These are phyloP conservation scores for Bimuria novae-zelandiae DNA, from an alignment of 2,329 filamentous ascomycete species.

Conservation along the genomic window DNA sequence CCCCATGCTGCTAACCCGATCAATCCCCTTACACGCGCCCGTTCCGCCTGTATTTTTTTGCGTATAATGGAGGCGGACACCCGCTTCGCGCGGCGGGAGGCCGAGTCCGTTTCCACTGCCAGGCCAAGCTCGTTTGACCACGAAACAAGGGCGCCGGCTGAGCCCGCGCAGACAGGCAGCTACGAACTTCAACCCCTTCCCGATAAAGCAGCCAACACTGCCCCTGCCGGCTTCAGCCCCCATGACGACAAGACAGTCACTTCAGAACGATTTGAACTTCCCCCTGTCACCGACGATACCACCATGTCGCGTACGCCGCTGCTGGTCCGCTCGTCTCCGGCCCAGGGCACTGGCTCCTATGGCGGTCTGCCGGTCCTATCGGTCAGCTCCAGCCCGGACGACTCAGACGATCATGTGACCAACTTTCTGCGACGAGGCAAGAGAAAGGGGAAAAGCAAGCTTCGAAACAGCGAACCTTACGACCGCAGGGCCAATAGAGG, in stretches of 20 bases:
- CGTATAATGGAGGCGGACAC: conserved; percentile 19
- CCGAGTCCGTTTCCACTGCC: conserved; percentile 22
- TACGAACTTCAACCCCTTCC: conserved; percentile 39
- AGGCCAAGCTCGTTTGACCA: conserved; percentile 21
- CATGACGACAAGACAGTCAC: conserved; percentile 34
- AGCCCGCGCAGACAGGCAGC: conserved; percentile 25
- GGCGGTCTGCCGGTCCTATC: conserved; percentile 59
- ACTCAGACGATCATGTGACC: conserved; percentile 44
- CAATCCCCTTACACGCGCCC: conserved; percentile 14
- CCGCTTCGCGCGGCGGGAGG: conserved; percentile 11
- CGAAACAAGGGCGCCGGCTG: conserved; percentile 27
- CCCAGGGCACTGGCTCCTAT: conserved; percentile 65
- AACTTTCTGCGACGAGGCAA: conserved; percentile 25
- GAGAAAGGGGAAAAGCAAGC: conserved; percentile 42
- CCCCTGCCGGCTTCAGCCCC: conserved; percentile 28
- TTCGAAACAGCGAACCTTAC: conserved; percentile 32
- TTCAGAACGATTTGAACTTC: conserved; percentile 17
- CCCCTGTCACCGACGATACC: conserved; percentile 22
- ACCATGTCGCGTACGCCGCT: conserved; percentile 59
- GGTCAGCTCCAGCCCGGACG: conserved; percentile 40
- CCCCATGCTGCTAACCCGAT: conserved; percentile 12
- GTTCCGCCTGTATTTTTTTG: conserved; percentile 20
- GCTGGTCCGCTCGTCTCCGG: conserved; percentile 63
- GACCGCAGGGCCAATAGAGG: conserved; percentile 19
- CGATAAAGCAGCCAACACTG: conserved; percentile 33